Evolutionary conservation across 2,329 filamentous ascomycete species (phyloP), one percentile per base, ranked within the genome.

Genomic region (Aspergillus ochraceus): DNA sequence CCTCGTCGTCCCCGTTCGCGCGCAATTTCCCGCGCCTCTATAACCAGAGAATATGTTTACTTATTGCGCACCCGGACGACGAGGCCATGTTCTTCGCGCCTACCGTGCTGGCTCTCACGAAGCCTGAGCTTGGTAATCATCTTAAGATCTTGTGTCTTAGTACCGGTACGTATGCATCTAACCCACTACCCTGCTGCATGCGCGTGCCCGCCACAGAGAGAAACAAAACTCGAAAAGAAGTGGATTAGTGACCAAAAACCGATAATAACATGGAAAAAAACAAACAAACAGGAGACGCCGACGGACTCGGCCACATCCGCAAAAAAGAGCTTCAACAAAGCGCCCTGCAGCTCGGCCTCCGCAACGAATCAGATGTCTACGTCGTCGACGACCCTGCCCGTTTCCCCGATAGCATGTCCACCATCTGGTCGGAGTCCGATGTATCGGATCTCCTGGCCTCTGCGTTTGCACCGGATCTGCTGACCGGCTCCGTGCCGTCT

Each of bases 21-120:
- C 68, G 70, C 26, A 70, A 69, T 36, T 77, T 79, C 60, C 90
- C 91, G 4, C 84, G 80, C 49, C 80, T 97, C 64, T 83, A 82
- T 68, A 89, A 91, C 80, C 96, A 96, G 83, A 88, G 91, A 71
- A 92, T 99, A 72, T 90, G 91, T 74, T 85, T 99, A 56, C 83
- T 99, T 57, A 98, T 99, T 71, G 95, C 95, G 22, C 95, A 99
- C 79, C 95, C 95, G 0, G 95, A 99, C 77, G 95, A 99, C 71
- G 95, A 99, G 81, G 95, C 94, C 76, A 99, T 99, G 95, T 99
- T 99, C 83, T 99, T 99, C 78, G 88, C 92, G 64, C 95, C 95
- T 0, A 90, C 92, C 0, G 83, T 98, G 14, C 83, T 96, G 68
- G 88, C 90, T n/a, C 84, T 99, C 59, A 94, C 92, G 19, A 83